Base-by-base conservation (phyloP, 768 basidiomycete species). In the Gyrodon lividus region DNA sequence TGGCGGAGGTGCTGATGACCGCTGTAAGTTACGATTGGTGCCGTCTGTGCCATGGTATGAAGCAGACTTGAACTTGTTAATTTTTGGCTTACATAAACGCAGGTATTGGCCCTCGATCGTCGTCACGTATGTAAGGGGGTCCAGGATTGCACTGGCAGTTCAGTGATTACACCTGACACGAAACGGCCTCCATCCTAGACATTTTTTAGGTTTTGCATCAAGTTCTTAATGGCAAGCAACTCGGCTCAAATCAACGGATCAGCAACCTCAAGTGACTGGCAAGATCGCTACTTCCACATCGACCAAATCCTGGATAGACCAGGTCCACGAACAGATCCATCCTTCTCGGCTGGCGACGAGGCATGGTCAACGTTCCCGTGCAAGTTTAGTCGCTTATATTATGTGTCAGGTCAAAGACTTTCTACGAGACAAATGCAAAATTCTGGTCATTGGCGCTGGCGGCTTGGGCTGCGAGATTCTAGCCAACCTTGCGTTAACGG, bases 391-490 rank as follows among this genome's bases (percentile, higher is more conserved):
- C 34, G 41, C 53, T 57, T 17, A 51, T 44, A 7, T 22, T 38
- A 41, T 22, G 45, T 28, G 8, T 10, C 23, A 97, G 94, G 89
- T 93, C 44, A 98, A 96, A 64, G 75, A 80, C 48, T 96, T 98
- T 64, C 76, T 99, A 16, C 73, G 93, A 46, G 79, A 82, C 41
- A 74, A 87, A 55, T 87, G 88, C 67, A 98, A 97, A 76, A 88
- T 98, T 60, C 82, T 98, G 38, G 96, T 98, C 57, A 98, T 99
- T 62, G 97, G 97, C 28, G 97, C 97, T 24, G 97, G 97, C 30
- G 97, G 97, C 50, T 76, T 99, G 37, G 97, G 97, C 10, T 99
- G 89, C 71, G 97, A 99, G 77, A 98, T 98, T 59, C 78, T 99
- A 37, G 90, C 95, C 53, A 97, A 98, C 71, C 81, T 99, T 44